A percentile compares a stretch with the other conserved stretches of the same genome.
phyloP scores from a whole-genome alignment of 306 rosid genomes.

The Betula pendula region DNA sequence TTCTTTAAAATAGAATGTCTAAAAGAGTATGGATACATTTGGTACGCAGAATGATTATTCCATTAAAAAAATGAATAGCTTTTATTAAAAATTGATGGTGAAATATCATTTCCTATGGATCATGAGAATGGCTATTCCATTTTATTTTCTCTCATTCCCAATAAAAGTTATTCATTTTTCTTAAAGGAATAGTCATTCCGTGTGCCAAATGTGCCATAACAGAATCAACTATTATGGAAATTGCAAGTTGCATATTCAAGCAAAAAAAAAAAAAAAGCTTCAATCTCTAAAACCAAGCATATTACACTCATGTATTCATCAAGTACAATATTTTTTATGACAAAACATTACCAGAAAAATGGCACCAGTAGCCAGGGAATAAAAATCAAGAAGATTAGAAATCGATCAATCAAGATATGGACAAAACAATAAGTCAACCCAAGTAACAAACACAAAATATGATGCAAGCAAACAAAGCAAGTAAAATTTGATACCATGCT shows the following conservation, averaged over 20 bases:
- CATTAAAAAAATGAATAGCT: no score
- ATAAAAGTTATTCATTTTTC: no score
- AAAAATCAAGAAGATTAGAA: background rate
- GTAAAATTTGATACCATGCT: background rate
- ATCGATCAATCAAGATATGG: background rate
- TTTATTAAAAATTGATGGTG: no score
- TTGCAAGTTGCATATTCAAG: background rate
- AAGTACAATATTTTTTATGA: background rate
- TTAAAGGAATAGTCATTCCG: no score
- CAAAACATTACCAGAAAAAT: background rate
- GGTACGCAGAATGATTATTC: no score
- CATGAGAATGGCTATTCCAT: no score
- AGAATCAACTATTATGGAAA: background rate
- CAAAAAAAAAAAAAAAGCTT: background rate
- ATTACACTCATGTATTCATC: background rate
- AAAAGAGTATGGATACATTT: no score
- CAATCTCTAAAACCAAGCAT: background rate
- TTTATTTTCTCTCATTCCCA: no score
- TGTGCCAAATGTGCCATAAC: no score
- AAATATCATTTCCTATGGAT: no score
- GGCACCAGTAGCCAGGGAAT: background rate
- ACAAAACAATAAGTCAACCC: background rate
- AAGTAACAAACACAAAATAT: background rate
- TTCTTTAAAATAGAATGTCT: background rate
- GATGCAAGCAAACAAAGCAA: background rate